Base-by-base conservation (phyloP, 2,329 filamentous ascomycete species). In the Metarhizium rileyi region DNA sequence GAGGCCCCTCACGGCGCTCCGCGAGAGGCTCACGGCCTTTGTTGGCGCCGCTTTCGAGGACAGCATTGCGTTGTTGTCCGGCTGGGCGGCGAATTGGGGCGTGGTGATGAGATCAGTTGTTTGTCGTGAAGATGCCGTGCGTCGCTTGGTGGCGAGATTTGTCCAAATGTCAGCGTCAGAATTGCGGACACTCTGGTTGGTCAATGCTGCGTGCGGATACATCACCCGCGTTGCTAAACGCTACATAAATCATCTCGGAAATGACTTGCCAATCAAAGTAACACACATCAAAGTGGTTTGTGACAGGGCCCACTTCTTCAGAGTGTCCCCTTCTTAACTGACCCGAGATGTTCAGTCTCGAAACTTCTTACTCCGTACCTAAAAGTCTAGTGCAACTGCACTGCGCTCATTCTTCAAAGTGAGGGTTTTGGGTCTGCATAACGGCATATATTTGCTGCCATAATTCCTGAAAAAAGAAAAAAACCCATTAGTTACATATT, bases 1-100 rank as follows among this genome's bases (percentile, higher is more conserved):
- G 72, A 96, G 86, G 59, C 78, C 78, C 67, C 91, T 84, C 58
- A 72, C 69, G 62, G 69, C 64, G 56, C 69, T 67, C 61, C 67
- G 66, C 61, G 71, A 71, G 60, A 68, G 63, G 56, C 56, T 63
- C 56, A 64, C 65, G 54, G 63, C 65, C 63, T 63, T 64, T 52
- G 57, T 64, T 47, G 67, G 64, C 59, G 67, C 65, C 61, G 68
- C 62, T 68, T 66, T 67, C 58, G 68, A 66, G 56, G 72, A 68
- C 64, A 74, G 66, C 70, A 73, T 72, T 58, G 60, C 66, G 61
- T 61, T 57, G 56, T 58, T 52, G 59, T 62, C 59, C 58, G 56
- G 55, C 62, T 44, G 27, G 57, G 59, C 53, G 60, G 45, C 50
- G 46, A 26, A 30, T 52, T 38, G 38, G 5, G n/a, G 27, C n/a